A percentile compares a stretch with the other conserved stretches of the same genome.
Conservation (phyloP, 2,329 filamentous ascomycete genomes). For the Ophiosphaerella narmari region DNA sequence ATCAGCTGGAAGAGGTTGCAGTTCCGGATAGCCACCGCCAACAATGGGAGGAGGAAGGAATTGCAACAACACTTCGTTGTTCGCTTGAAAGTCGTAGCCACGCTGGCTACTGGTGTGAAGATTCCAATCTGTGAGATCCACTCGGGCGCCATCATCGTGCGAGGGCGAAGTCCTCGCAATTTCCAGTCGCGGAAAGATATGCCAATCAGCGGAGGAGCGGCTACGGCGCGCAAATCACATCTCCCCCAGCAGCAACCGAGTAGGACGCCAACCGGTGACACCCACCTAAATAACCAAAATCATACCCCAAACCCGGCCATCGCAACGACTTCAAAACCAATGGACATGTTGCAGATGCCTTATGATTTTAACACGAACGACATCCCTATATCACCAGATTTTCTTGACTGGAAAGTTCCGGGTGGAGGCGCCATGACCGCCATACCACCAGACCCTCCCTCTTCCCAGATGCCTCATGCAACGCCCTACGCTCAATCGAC, state of each 20-base stretch:
- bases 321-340: slow-evolving; percentile 33
- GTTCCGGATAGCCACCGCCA: slow-evolving; percentile 92
- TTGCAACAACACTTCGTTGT: slow-evolving; percentile 95
- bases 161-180: slow-evolving; percentile 89
- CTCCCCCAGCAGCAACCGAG: slow-evolving; percentile 43
- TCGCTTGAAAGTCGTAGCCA: slow-evolving; percentile 82
- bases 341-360: slow-evolving; percentile 46
- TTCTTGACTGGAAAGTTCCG: slow-evolving; percentile 52
- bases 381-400: slow-evolving; percentile 47
- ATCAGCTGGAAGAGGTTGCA: slow-evolving; percentile 94
- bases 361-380: slow-evolving; percentile 50
- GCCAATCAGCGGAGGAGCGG: slow-evolving; percentile 78
- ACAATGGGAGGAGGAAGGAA: slow-evolving; percentile 93
- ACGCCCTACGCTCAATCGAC: slow-evolving; percentile 58
- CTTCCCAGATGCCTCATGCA: slow-evolving; percentile 37
- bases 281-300: slow-evolving; percentile 34
- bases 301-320: slow-evolving; percentile 13
- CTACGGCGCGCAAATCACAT: slow-evolving; percentile 70
- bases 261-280: slow-evolving; percentile 44
- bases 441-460: slow-evolving; percentile 47
- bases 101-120: slow-evolving; percentile 81
- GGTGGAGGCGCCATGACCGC: slow-evolving; percentile 49
- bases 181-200: slow-evolving; percentile 95
- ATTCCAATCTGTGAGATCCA: slow-evolving; percentile 80
- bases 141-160: slow-evolving; percentile 90